Conservation (phyloP, 139 green algal genomes). For the Dunaliella primolecta region DNA sequence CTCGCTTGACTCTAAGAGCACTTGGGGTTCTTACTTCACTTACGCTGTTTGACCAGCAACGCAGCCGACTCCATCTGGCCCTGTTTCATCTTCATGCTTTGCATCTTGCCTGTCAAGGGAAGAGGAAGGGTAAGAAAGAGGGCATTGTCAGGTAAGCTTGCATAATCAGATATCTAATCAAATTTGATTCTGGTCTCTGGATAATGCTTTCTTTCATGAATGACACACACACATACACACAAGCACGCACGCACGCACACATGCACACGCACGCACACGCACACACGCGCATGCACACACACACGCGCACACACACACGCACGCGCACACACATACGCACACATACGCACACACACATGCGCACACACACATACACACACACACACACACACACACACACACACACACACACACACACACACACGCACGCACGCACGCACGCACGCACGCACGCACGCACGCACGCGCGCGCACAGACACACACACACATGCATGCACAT, state of each 20-base stretch:
- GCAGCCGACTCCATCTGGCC: background rate
- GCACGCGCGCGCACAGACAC: no score
- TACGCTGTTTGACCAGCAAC: background rate
- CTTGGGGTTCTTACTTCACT: background rate
- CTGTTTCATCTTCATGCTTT: background rate
- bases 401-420: constrained; percentile 6
- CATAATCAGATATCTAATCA: no score
- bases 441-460: constrained; percentile 3
- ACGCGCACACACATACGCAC: background rate
- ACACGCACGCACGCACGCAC: constrained; percentile 19
- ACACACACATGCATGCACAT: background rate
- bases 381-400: background rate
- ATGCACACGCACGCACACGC: background rate
- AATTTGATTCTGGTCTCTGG: no score
- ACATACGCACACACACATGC: background rate
- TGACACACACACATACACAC: background rate
- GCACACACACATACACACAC: background rate
- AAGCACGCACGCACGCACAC: background rate
- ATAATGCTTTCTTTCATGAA: background rate
- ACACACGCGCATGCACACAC: no score
- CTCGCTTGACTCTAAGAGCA: background rate
- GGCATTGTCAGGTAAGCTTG: no score
- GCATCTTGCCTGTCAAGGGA: background rate
- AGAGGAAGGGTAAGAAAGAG: no score
- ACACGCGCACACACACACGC: background rate